phyloP scores from a whole-genome alignment of 2,329 filamentous ascomycete genomes.

The Ophiostoma piceae region DNA sequence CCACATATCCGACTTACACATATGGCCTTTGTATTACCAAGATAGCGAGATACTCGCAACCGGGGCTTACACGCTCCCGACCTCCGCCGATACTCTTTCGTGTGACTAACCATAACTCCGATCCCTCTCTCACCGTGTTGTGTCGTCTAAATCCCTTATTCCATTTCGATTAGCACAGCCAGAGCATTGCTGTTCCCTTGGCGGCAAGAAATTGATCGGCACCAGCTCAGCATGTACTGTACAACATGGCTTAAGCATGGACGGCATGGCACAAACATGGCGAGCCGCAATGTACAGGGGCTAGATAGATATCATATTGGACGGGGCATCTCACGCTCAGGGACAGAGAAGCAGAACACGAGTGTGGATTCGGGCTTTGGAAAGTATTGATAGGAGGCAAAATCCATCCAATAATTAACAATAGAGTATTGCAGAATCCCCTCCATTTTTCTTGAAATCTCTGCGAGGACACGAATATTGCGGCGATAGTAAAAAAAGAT shows the following conservation, averaged over 20 bases:
- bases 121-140: neutral
- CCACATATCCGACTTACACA: constrained; percentile 6
- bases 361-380: neutral
- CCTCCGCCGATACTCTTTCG: neutral
- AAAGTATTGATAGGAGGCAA: neutral
- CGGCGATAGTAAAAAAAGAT: no score
- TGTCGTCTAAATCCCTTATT: neutral
- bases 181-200: neutral
- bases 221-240: no score
- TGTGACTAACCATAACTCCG: neutral
- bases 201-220: neutral
- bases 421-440: neutral
- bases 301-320: neutral
- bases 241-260: neutral
- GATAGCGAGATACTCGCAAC: neutral
- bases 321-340: neutral
- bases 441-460: neutral
- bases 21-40: neutral
- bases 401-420: neutral
- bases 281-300: neutral
- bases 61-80: neutral
- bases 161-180: neutral
- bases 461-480: neutral
- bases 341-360: neutral
- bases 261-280: neutral